These are phyloP conservation scores for Solanum tacnaense DNA, from an alignment of 257 asterid species.

Conservation along the genomic window DNA sequence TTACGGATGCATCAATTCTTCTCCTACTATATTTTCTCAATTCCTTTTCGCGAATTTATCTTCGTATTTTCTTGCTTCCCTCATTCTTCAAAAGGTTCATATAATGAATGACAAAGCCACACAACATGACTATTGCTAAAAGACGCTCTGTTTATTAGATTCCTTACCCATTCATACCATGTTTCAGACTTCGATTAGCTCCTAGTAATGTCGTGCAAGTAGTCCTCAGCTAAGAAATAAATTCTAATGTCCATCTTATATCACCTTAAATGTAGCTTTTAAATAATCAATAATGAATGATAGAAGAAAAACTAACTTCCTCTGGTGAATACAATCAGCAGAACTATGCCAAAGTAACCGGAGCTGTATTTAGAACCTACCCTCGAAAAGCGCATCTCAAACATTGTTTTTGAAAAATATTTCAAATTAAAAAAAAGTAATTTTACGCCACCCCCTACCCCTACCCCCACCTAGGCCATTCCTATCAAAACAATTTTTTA, in stretches of 20 bases:
- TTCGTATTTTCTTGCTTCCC: neutral
- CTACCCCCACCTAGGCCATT: no score
- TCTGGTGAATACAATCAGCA: neutral
- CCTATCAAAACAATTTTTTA: no score
- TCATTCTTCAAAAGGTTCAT: neutral
- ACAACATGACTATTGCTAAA: neutral
- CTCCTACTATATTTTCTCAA: neutral
- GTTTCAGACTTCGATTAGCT: neutral
- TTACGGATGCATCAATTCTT: neutral
- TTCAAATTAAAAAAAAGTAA: no score
- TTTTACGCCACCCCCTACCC: no score
- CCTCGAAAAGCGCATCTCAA: neutral
- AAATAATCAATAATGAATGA: neutral
- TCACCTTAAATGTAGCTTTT: neutral
- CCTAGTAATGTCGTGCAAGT: neutral
- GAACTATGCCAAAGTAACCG: neutral
- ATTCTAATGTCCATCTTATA: neutral
- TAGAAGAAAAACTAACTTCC: neutral
- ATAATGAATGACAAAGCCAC: neutral
- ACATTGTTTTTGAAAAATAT: neutral
- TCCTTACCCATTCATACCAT: neutral
- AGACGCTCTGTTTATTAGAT: neutral
- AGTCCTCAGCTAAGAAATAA: neutral
- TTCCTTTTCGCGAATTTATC: neutral
- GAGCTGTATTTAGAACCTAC: neutral